Conservation (phyloP, 208 protist genomes). For the Trypanosoma lewisi region DNA sequence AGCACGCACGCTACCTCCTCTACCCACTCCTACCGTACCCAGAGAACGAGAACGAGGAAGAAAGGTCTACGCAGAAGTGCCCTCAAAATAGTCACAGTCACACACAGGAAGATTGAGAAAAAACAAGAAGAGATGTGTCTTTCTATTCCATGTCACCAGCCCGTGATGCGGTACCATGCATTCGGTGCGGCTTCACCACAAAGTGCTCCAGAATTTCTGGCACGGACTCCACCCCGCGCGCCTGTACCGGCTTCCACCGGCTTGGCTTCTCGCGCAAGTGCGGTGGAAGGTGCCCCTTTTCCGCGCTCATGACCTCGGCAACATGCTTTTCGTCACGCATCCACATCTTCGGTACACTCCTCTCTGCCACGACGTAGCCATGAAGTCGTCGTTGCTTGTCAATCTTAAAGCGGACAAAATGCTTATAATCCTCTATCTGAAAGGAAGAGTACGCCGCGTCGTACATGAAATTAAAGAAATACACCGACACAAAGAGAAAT, state of each 20-base stretch:
- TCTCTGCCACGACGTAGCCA: constrained; percentile 58
- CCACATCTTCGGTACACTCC: constrained; percentile 66
- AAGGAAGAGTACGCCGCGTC: constrained; percentile 79
- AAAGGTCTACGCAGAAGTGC: too few species aligned
- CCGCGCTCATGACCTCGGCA: constrained; percentile 26
- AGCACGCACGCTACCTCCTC: too few species aligned
- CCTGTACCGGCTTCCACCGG: constrained; percentile 48
- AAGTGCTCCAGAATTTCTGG: constrained; percentile 59
- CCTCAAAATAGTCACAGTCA: background rate
- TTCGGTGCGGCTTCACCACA: constrained; percentile 51
- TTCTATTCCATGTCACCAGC: background rate
- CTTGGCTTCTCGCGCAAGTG: constrained; percentile 62
- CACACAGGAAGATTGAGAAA: background rate
- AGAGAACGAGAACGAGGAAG: too few species aligned
- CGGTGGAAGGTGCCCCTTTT: constrained; percentile 43
- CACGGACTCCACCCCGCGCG: constrained; percentile 11
- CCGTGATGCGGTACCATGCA: background rate
- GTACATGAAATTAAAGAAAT: constrained; percentile 75
- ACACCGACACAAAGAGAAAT: constrained; percentile 72
- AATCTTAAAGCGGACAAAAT: constrained; percentile 75
- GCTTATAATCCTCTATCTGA: constrained; percentile 86
- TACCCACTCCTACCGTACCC: too few species aligned
- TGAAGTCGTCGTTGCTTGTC: constrained; percentile 53
- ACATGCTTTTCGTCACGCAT: constrained; percentile 46
- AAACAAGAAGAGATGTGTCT: too few species aligned